Base-by-base conservation (phyloP, 192 early-diverging fungal species). In the Rhizophagus clarus region DNA sequence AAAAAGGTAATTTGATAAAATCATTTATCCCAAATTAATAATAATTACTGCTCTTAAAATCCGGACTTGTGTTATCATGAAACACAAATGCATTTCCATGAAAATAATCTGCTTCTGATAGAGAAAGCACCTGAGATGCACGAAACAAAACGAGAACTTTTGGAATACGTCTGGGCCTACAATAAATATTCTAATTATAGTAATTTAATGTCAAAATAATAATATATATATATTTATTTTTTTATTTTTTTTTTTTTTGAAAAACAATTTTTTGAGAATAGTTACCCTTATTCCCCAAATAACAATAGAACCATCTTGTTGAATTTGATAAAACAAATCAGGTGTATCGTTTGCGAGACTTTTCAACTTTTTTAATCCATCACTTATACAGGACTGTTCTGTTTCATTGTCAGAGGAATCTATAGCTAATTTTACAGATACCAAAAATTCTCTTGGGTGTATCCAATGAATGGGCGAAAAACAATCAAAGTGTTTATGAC, bases 211-310 rank as follows among this genome's bases (percentile, higher is more conserved):
- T 40, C 56, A 11, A 24, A 12, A 4, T 6, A 51, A 34, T 34
- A n/a, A n/a, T n/a, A n/a, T n/a, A n/a, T n/a, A n/a, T n/a, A n/a
- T n/a, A n/a, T n/a, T n/a, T n/a, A n/a, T n/a, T n/a, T n/a, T n/a
- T n/a, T n/a, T n/a, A n/a, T 34, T 34, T 4, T 31, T 26, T 24
- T 29, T 51, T n/a, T 64, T n/a, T 37, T 73, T 9, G 26, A 42
- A 51, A 26, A 34, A 76, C 29, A 64, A 66, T 32, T 24, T 11
- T 15, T 26, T 37, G 24, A 7, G 34, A 15, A n/a, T 29, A 1
- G 26, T 72, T 86, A 94, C 93, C 84, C 94, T 90, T 31, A 96
- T 82, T 10, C 93, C 95, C 95, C 94, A 96, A 29, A 95, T 88
- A 20, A 89, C 83, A 81, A 95, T 85, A 2, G 92, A 88, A 3